phyloP scores from a whole-genome alignment of 2,329 filamentous ascomycete species.

The Aspergillus texensis region DNA sequence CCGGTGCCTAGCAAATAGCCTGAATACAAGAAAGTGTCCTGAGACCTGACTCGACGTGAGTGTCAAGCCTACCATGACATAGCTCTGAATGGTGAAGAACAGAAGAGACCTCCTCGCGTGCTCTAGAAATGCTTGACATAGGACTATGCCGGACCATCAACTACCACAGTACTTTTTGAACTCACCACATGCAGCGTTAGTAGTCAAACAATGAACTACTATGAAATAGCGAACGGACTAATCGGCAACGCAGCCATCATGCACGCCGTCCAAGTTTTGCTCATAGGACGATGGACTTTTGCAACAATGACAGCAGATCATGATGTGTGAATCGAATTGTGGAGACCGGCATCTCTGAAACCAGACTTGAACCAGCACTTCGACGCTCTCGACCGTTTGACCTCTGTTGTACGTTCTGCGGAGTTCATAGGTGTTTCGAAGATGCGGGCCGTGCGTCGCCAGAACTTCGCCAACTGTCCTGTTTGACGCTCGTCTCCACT shows the following conservation, averaged over 20 bases:
- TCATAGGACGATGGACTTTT: accelerated
- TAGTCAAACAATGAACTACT: too few relatives aligned
- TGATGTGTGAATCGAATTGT: background rate
- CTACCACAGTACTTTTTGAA: background rate
- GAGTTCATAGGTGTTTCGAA: background rate
- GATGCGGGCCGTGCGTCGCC: background rate
- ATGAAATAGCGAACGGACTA: too few relatives aligned
- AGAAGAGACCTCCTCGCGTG: background rate
- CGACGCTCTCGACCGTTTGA: background rate
- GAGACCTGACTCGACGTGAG: too few relatives aligned
- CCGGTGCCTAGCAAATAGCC: too few relatives aligned
- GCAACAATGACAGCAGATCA: background rate
- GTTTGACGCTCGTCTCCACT: background rate
- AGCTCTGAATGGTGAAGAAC: too few relatives aligned
- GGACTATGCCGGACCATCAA: background rate
- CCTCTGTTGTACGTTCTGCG: background rate
- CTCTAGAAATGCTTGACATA: background rate
- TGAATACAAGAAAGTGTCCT: too few relatives aligned
- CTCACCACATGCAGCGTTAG: too few relatives aligned
- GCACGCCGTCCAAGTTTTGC: background rate
- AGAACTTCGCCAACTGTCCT: background rate
- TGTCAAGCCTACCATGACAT: too few relatives aligned
- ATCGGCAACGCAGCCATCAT: background rate
- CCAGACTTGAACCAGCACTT: background rate
- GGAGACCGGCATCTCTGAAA: background rate